Evolutionary conservation across 345 rosid genomes (phyloP).

Genomic region (Ailanthus altissimus): DNA sequence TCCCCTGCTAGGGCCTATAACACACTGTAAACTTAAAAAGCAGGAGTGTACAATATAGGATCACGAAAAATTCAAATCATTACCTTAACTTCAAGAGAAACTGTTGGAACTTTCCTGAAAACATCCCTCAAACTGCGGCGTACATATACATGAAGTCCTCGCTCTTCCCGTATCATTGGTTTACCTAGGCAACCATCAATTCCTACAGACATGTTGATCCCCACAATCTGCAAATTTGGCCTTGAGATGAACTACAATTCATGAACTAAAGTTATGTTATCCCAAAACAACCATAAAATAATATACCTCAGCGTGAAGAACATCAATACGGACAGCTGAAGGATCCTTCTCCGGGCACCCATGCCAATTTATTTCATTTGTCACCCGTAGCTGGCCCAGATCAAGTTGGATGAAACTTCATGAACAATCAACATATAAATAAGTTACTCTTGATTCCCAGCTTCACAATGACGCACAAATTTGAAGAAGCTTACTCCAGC

Average conservation of each 20-base stretch:
- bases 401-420: slow-evolving; percentile 96
- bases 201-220: slow-evolving; percentile 94
- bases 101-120: slow-evolving; percentile 88
- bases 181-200: slow-evolving; percentile 77
- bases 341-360: slow-evolving; percentile 86
- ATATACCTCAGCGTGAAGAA: slow-evolving; percentile 91
- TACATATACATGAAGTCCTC: slow-evolving; percentile 80
- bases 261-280: slow-evolving; percentile 14
- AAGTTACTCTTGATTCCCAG: slow-evolving; percentile 14
- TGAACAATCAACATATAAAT: slow-evolving; percentile 21
- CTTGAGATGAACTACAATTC: slow-evolving; percentile 20
- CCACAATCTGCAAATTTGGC: slow-evolving; percentile 65
- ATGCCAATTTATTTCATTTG: slow-evolving; percentile 94
- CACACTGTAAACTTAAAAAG: neutral
- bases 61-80: neutral
- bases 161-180: slow-evolving; percentile 87
- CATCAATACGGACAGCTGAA: slow-evolving; percentile 89
- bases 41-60: neutral
- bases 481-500: slow-evolving; percentile 3
- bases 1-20: neutral
- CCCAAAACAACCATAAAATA: slow-evolving; percentile 17
- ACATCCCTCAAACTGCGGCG: slow-evolving; percentile 96
- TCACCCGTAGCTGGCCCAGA: slow-evolving; percentile 81
- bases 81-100: slow-evolving; percentile 93
- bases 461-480: slow-evolving; percentile 5